Base-by-base conservation (phyloP, 371 early-diverging fungal genomes). In the Parasitella parasitica region DNA sequence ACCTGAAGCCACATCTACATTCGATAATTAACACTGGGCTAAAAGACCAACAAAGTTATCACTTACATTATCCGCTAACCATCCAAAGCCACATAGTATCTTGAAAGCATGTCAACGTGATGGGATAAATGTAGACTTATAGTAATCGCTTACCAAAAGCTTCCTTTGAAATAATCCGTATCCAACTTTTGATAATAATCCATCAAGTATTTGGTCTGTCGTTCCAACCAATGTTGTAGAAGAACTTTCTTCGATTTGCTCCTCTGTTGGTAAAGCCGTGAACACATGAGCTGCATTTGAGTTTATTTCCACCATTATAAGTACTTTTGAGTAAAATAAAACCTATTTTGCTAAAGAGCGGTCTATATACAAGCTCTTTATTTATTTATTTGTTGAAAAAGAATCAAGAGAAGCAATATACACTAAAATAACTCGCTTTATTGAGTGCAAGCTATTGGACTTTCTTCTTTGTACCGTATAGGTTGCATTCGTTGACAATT, bases 41-140 rank as follows among this genome's bases (percentile, higher is more conserved):
- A 41, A 0, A 41, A 41, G 9, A 18, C 9, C 41, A 41, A 18
- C 6, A 41, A 18, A 41, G 20, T 18, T 41, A 41, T 15, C 16
- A 34, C 78, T 77, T 86, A 91, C 89, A 80, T 94, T 94, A 71
- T 93, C 94, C 2, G 92, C 92, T 36, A 92, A 76, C 94, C 93
- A 94, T 1, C 93, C 94, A 46, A 92, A 82, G 8, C 91, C 91
- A 67, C 91, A 89, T 51, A 91, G 75, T 18, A 87, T 77, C 86
- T 89, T 62, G 57, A 72, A 30, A 75, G 50, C 18, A 51, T 56
- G 32, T 7, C 8, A 41, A n/a, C 16, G 34, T 36, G 16, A 22
- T 30, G 30, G 22, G 16, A 28, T 36, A n/a, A 9, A 49, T 16
- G 22, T 26, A 34, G 20, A 6, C 16, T 15, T 32, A 26, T 27